Conservation (phyloP, 495 filamentous ascomycete species). For the Hypoxylon lienhwacheense region DNA sequence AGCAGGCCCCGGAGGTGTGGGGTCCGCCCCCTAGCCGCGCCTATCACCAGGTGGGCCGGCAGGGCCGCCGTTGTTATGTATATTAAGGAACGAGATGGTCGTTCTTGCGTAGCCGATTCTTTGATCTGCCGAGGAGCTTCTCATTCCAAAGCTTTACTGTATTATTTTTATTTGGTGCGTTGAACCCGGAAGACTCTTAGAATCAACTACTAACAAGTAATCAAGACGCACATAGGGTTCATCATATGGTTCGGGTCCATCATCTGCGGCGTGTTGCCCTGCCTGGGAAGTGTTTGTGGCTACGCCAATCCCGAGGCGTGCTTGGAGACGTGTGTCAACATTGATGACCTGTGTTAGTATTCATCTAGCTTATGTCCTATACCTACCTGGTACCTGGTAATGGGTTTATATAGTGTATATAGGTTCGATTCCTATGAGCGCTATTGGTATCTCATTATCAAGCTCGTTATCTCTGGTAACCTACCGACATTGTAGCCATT, state of each 20-base stretch:
- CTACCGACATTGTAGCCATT: slow-evolving; percentile 40
- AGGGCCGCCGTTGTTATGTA: background rate
- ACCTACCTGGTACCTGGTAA: too few species aligned
- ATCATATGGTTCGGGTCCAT: background rate
- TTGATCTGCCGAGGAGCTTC: background rate
- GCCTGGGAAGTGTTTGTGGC: slow-evolving; percentile 20
- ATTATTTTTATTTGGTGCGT: background rate
- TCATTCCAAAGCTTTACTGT: background rate
- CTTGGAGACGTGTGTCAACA: slow-evolving; percentile 60
- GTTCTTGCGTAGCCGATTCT: background rate
- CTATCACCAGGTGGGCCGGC: background rate
- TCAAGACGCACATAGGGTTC: background rate
- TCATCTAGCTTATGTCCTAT: background rate
- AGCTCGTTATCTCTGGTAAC: too few species aligned
- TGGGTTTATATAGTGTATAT: too few species aligned
- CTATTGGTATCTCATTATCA: too few species aligned
- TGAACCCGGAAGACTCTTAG: background rate
- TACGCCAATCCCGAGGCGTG: slow-evolving; percentile 60
- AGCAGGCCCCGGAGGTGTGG: background rate
- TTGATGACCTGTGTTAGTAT: slow-evolving; percentile 58
- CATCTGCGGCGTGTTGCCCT: slow-evolving; percentile 7
- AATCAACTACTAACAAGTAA: background rate
- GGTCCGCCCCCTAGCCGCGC: too few species aligned
- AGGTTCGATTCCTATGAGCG: too few species aligned
- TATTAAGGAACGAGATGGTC: background rate